Evolutionary conservation across 148 eudicot genomes (phyloP).

Genomic region (Amaranthus cruentus): DNA sequence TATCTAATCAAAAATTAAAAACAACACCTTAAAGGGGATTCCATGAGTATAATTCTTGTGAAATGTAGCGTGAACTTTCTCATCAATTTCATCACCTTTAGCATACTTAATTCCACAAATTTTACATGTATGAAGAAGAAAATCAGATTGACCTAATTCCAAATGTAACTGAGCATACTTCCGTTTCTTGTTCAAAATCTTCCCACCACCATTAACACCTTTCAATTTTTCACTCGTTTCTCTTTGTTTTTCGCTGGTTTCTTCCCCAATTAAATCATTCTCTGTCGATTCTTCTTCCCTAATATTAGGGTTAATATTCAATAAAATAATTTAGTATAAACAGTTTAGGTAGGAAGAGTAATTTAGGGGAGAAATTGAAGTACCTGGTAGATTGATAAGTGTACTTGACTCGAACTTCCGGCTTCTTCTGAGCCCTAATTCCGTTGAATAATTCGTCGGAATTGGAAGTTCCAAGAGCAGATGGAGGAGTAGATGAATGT

Average conservation of each 20-base stretch:
- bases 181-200: constrained; percentile 64
- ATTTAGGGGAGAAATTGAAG: not conserved
- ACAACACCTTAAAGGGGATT: constrained; percentile 68
- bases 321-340: not conserved
- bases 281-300: constrained; percentile 15
- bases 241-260: constrained; percentile 6
- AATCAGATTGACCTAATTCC: constrained; percentile 92
- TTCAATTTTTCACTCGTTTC: constrained; percentile 20
- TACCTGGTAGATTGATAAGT: constrained; percentile 38
- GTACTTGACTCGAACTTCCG: constrained; percentile 50
- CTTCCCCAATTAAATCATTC: constrained; percentile 28
- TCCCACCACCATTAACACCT: constrained; percentile 26
- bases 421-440: constrained; percentile 16
- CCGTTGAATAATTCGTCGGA: constrained; percentile 22
- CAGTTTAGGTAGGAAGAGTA: not conserved
- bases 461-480: constrained; percentile 12
- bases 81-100: constrained; percentile 76
- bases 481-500: constrained; percentile 23
- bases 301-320: not conserved
- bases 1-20: not conserved
- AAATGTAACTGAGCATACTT: constrained; percentile 82
- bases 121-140: constrained; percentile 62
- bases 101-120: constrained; percentile 75
- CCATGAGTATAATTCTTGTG: constrained; percentile 77
- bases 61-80: constrained; percentile 60